phyloP scores from a whole-genome alignment of 371 early-diverging fungal genomes.

The Mortierella sp. region DNA sequence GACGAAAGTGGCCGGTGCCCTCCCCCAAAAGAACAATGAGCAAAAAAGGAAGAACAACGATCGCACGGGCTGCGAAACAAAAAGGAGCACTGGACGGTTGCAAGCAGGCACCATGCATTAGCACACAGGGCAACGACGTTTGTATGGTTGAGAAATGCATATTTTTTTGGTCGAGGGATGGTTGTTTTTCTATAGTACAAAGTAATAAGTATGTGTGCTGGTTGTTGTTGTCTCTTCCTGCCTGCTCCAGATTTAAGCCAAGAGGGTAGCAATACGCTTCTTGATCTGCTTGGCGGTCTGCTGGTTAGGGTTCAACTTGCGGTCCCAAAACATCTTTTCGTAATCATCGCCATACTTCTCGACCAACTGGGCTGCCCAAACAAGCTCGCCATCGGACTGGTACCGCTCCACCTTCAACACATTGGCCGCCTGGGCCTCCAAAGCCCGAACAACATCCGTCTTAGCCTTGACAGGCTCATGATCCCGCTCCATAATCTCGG shows the following conservation, averaged over 20 bases:
- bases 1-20: not conserved
- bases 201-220: not conserved
- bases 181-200: constrained; percentile 18
- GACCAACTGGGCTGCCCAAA: constrained; percentile 74
- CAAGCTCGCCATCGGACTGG: constrained; percentile 75
- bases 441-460: constrained; percentile 72
- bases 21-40: not conserved
- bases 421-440: constrained; percentile 73
- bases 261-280: constrained; percentile 64
- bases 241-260: constrained; percentile 32
- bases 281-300: constrained; percentile 83
- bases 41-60: not conserved
- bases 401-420: constrained; percentile 65
- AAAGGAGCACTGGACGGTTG: not conserved
- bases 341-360: constrained; percentile 88
- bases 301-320: constrained; percentile 86
- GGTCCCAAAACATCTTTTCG: constrained; percentile 91
- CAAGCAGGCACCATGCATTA: not conserved
- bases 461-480: constrained; percentile 68
- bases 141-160: not conserved
- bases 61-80: constrained; percentile 7
- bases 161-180: not conserved
- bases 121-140: not conserved
- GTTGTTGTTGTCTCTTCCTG: not conserved
- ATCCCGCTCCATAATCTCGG: constrained; percentile 65